Percentiles rank a stretch among this genome's conserved stretches.
These are phyloP conservation scores for Epicoccum sorghinum DNA, from an alignment of 2,329 filamentous ascomycete species.

Conservation along the genomic window DNA sequence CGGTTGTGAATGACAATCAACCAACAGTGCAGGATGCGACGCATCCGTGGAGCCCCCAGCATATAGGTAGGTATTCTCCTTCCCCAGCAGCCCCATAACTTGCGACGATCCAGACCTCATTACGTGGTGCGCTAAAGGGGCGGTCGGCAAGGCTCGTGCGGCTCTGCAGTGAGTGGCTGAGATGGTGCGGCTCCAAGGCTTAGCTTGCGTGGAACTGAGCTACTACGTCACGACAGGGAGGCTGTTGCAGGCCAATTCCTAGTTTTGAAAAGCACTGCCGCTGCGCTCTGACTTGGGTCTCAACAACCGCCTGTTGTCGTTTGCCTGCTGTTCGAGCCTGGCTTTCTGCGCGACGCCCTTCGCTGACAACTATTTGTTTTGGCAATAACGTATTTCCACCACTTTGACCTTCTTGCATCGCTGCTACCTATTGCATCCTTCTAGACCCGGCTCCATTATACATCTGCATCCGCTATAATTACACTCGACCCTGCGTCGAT, in stretches of 20 bases:
- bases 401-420: slow-evolving; percentile 10
- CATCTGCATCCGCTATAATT: slow-evolving; percentile 12
- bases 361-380: slow-evolving; percentile 5
- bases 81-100: slow-evolving; percentile 6
- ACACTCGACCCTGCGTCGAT: slow-evolving; percentile 15
- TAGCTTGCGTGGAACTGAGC: slow-evolving; percentile 4
- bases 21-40: too few relatives aligned
- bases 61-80: background rate
- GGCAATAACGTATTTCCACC: slow-evolving; percentile 1
- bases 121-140: slow-evolving; percentile 15
- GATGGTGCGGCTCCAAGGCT: slow-evolving; percentile 7
- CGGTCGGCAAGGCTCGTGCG: slow-evolving; percentile 7
- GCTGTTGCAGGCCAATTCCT: slow-evolving; percentile 3
- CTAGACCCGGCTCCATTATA: background rate
- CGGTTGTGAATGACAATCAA: too few relatives aligned
- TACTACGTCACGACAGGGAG: slow-evolving; percentile 18
- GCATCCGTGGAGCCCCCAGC: too few relatives aligned
- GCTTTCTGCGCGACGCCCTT: slow-evolving; percentile 1
- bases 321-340: slow-evolving; percentile 5
- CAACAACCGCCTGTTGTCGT: slow-evolving; percentile 11
- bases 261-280: slow-evolving; percentile 15
- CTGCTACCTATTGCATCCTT: background rate
- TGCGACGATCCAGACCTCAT: slow-evolving; percentile 5
- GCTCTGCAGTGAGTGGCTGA: slow-evolving; percentile 18
- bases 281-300: slow-evolving; percentile 9